Evolutionary conservation across 169 alveolate species (phyloP), one percentile per base, ranked within the genome.

Genomic region (Eimeria falciformis): DNA sequence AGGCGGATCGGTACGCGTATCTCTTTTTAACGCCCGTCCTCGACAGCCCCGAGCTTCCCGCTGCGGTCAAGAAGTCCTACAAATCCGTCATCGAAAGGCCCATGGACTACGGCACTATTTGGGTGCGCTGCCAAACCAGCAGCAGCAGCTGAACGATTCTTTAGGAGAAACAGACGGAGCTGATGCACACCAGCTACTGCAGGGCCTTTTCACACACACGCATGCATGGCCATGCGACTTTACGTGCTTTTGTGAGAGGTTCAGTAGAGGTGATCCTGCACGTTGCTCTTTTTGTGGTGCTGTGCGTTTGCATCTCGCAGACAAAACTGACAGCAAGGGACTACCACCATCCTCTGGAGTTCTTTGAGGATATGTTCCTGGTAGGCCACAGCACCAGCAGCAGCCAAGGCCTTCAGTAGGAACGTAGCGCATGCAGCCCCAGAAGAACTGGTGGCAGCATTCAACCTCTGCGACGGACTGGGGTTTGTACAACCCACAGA

Each of bases 51-150:
- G 93, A 89, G 83, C 90, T 89, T 66, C 93, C 93, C 0, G 86
- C 73, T 14, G 93, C 93, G 1, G 93, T 89, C 75, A 89, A 89
- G 73, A 69, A 25, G 46, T 73, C 85, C 37, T 89, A 89, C 73
- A 23, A 50, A 25, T 47, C 71, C 33, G 83, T 89, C 62, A 89
- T 89, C 45, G 75, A 82, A 5, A 82, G 90, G 5, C 93, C 93
- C 3, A 89, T 89, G 93, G 93, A 89, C 73, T 89, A 89, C 90
- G 83, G 90, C 84, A 89, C 89, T 25, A 89, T 89, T 37, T 89
- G 93, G 93, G 93, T 89, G 46, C 3, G 84, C n/a, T 6, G 27
- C 56, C n/a, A 29, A n/a, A 50, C 27, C 50, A 14, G 68, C 81
- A 37, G 53, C 37, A 23, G 29, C 77, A 4, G 78, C 81, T 50